Base-by-base conservation (phyloP, 495 filamentous ascomycete species). In the Penicillium silybi region DNA sequence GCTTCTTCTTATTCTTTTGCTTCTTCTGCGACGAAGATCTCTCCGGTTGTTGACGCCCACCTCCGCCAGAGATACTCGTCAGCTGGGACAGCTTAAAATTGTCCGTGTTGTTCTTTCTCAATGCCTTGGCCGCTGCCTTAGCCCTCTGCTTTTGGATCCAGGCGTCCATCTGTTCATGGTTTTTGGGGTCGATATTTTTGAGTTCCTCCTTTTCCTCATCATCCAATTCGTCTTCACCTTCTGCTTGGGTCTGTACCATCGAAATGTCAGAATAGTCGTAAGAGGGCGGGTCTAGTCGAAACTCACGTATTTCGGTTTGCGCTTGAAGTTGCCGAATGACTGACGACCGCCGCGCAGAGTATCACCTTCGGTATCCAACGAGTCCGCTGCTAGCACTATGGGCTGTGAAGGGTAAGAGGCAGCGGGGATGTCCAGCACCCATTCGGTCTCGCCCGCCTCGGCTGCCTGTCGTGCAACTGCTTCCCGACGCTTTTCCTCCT, bases 381-480 rank as follows among this genome's bases (percentile, higher is more conserved):
- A 74, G 34, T 65, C 64, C 16, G 69, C 71, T 7, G 67, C 61
- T 3, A 74, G 59, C 10, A 72, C 65, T 7, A 64, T 18, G 34
- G 68, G 69, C 22, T 61, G 64, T 22, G 59, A 50, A 16, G 61
- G 44, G 43, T 57, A 52, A 26, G 54, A 48, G 16, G 46, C 45
- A 39, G 53, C 48, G 10, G 46, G 64, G 9, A 61, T 52, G 61
- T 75, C 63, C 22, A 98, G 70, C 25, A 92, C 86, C 93, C 93
- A 98, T 70, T 86, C 83, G 8, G 88, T 87, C 69, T 97, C 93
- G 20, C 89, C 90, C 6, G 86, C 79, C 51, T 87, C 85, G 17
- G 81, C 84, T 4, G 86, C 89, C 48, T 85, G 80, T 48, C 79
- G 80, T 40, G 86, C 79, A 32, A 93, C 58, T 2, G 89, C 90